Percentiles rank a stretch among this genome's conserved stretches.
phyloP scores from a whole-genome alignment of 345 rosid genomes.

The Dovyalis caffra region DNA sequence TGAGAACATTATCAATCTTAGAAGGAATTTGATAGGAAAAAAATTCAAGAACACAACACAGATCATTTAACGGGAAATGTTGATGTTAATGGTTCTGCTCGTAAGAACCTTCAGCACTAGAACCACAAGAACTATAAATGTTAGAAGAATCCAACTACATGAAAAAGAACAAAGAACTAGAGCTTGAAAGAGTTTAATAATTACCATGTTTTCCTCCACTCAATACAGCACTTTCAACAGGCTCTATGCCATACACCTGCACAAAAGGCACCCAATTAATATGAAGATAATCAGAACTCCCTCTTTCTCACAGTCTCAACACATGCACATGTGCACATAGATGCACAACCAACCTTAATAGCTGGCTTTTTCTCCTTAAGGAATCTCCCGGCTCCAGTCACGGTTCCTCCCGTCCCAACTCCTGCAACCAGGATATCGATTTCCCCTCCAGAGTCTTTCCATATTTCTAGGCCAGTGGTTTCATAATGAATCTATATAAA shows the following conservation, averaged over 20 bases:
- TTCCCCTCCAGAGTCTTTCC: conserved; percentile 74
- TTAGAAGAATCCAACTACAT: neutral
- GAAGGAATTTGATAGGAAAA: no score
- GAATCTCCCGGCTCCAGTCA: conserved; percentile 60
- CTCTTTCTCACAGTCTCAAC: neutral
- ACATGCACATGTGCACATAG: no score
- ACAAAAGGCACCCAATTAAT: neutral
- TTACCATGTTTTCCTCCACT: neutral
- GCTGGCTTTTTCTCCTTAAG: conserved; percentile 63
- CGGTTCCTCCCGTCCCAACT: conserved; percentile 91
- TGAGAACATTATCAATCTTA: neutral
- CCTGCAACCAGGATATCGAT: conserved; percentile 63
- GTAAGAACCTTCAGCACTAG: no score
- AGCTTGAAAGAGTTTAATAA: neutral
- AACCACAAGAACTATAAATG: neutral
- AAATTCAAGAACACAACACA: no score
- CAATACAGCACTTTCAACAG: neutral
- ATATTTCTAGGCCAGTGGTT: conserved; percentile 73
- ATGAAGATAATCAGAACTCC: neutral
- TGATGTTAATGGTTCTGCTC: no score
- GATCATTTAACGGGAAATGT: no score
- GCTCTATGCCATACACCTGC: conserved; percentile 79
- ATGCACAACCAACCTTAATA: conserved; percentile 41
- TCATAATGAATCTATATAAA: conserved; percentile 61
- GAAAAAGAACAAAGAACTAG: neutral